Evolutionary conservation across 2,329 filamentous ascomycete genomes (phyloP).

Genomic region (Emmonsia crescens): DNA sequence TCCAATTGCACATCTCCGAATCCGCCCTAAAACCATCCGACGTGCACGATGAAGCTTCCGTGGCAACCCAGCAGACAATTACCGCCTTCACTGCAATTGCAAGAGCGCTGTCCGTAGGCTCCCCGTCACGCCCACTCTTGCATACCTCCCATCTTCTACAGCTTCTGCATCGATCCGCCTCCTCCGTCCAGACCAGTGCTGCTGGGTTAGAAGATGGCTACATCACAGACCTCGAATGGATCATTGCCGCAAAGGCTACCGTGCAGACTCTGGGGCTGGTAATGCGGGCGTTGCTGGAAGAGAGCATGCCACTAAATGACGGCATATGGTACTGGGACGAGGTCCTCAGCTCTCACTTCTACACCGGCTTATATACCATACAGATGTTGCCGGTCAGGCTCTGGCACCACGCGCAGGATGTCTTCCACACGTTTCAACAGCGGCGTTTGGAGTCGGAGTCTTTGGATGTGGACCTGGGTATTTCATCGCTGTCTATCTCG

Average conservation of each 20-base stretch:
- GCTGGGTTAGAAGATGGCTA: conserved; percentile 37
- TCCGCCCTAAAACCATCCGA: conserved; percentile 12
- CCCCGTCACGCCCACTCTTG: conserved; percentile 54
- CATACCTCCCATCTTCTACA: conserved; percentile 48
- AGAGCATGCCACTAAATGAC: conserved; percentile 71
- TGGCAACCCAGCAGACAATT: neutral
- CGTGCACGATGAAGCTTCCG: conserved; percentile 2
- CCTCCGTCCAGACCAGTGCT: conserved; percentile 13
- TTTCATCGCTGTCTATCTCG: conserved; percentile 21
- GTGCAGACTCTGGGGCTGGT: conserved; percentile 81
- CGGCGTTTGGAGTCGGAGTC: conserved; percentile 23
- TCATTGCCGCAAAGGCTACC: conserved; percentile 80
- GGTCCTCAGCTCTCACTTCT: conserved; percentile 64
- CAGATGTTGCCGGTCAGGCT: conserved; percentile 73
- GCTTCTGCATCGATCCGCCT: conserved; percentile 51
- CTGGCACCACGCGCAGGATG: conserved; percentile 59
- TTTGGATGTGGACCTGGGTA: conserved; percentile 1
- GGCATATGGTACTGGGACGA: conserved; percentile 97
- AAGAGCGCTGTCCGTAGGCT: conserved; percentile 59
- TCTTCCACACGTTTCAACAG: conserved; percentile 48
- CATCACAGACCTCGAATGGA: conserved; percentile 76
- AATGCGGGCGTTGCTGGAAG: conserved; percentile 64
- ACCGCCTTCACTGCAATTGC: conserved; percentile 53
- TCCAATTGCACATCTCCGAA: conserved; percentile 37
- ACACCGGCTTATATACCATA: conserved; percentile 70